These are phyloP conservation scores for Phanerochaete carnosa DNA, from an alignment of 768 basidiomycete species.

Conservation along the genomic window DNA sequence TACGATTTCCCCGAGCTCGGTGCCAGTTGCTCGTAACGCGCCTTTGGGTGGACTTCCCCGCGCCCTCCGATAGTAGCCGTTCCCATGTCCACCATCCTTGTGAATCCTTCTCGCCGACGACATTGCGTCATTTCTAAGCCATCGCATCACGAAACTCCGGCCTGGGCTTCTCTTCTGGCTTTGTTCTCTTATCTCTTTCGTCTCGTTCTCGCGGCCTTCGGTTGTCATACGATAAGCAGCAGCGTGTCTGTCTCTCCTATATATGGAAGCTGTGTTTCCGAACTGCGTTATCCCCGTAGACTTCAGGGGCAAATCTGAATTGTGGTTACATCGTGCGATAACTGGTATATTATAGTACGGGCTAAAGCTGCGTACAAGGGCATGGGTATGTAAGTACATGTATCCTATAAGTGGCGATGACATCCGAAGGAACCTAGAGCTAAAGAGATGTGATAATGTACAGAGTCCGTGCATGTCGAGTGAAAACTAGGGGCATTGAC, in stretches of 20 bases:
- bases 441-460: background rate
- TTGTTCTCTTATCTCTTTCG: background rate
- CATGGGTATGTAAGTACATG: background rate
- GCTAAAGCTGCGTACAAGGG: background rate
- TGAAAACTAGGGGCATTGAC: background rate
- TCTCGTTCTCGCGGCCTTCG: background rate
- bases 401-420: background rate
- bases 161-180: background rate
- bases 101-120: background rate
- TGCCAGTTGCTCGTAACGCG: constrained; percentile 30
- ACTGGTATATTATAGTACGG: background rate
- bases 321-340: no score
- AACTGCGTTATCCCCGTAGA: no score
- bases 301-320: no score
- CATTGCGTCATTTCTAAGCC: background rate
- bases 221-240: background rate
- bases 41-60: background rate
- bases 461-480: constrained; percentile 5
- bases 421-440: background rate
- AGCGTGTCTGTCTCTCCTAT: background rate
- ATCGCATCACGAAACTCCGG: background rate
- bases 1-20: constrained; percentile 40
- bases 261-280: no score
- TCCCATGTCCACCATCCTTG: background rate
- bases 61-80: background rate